Base-by-base conservation (phyloP, 2,329 filamentous ascomycete genomes). In the Alternaria triticimaculans region DNA sequence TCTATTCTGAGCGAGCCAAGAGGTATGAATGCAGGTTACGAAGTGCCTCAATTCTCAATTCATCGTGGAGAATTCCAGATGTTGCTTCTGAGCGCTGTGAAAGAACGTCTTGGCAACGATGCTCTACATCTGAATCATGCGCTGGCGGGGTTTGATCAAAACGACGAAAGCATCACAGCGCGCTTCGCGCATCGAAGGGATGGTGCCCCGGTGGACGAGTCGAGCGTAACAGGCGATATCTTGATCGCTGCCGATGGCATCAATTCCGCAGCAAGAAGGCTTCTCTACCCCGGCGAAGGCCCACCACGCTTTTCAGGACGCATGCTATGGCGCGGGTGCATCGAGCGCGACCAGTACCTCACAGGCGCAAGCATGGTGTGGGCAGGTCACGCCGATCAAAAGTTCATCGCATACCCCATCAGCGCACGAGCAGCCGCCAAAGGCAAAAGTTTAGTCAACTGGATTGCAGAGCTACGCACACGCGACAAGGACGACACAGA, bases 351-450 rank as follows among this genome's bases (percentile, higher is more conserved):
- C 8, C 78, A 80, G 2, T 83, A 82, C 62, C 71, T 84, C 11
- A 83, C 82, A 0, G 80, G 80, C 20, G 80, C 79, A 8, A 78
- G 75, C 10, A 83, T 84, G 81, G 78, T 84, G 4, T 83, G 82
- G 82, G 80, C 81, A 11, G 82, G 82, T 5, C 82, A 84, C 58
- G 82, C 81, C 1, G 80, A 84, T 61, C 82, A 83, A 60, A 83
- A 84, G 48, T 84, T 84, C 73, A 83, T 84, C 65, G 82, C 82
- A 6, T 84, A 84, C 59, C 82, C 81, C 2, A 83, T 84, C 44
- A 79, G 78, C 11, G 73, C 78, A 20, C 76, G 80, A 15, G 76
- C 80, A 4, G 72, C 74, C 30, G 70, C 73, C 18, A 72, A 73
- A 5, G 79, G 79, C 37, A 80, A 79, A 48, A 80, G 78, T 7